Percentiles rank a stretch among this genome's conserved stretches.
phyloP scores from a whole-genome alignment of 139 green algal genomes.

The Coelastrella sp. region DNA sequence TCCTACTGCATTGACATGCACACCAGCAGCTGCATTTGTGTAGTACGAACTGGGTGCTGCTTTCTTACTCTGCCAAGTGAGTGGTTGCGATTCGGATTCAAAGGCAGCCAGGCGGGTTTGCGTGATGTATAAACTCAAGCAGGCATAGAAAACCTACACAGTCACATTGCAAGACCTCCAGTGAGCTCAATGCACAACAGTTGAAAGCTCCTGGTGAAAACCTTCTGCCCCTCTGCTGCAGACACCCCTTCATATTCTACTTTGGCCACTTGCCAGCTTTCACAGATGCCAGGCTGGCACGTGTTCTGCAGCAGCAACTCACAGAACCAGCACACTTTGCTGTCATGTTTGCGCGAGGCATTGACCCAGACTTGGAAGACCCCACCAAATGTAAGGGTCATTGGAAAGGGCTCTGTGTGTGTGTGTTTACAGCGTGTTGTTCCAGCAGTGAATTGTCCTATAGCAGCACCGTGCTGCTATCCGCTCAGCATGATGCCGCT shows the following conservation, averaged over 20 bases:
- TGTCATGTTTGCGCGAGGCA: slow-evolving; percentile 29
- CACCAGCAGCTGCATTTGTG: background rate
- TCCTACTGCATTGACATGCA: background rate
- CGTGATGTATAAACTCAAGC: too few relatives aligned
- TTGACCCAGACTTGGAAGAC: slow-evolving; percentile 45
- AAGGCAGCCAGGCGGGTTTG: too few relatives aligned
- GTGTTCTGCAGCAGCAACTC: background rate
- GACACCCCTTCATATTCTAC: slow-evolving; percentile 45
- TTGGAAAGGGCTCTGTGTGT: background rate
- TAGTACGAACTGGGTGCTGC: too few relatives aligned
- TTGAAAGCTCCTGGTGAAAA: background rate
- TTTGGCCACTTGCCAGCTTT: slow-evolving; percentile 37
- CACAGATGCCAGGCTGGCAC: slow-evolving; percentile 21
- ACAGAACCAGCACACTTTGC: slow-evolving; percentile 17
- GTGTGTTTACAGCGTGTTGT: background rate
- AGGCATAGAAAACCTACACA: background rate
- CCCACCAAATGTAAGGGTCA: slow-evolving; percentile 22
- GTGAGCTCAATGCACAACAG: background rate
- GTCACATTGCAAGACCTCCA: background rate
- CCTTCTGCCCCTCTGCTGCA: background rate
- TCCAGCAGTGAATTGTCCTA: background rate
- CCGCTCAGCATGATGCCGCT: too few relatives aligned
- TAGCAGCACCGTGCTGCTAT: background rate
- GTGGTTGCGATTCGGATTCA: too few relatives aligned
- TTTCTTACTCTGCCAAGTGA: too few relatives aligned